Evolutionary conservation across 2,329 filamentous ascomycete genomes (phyloP), one percentile per base, ranked within the genome.

Genomic region (Neonectria neomacrospora): DNA sequence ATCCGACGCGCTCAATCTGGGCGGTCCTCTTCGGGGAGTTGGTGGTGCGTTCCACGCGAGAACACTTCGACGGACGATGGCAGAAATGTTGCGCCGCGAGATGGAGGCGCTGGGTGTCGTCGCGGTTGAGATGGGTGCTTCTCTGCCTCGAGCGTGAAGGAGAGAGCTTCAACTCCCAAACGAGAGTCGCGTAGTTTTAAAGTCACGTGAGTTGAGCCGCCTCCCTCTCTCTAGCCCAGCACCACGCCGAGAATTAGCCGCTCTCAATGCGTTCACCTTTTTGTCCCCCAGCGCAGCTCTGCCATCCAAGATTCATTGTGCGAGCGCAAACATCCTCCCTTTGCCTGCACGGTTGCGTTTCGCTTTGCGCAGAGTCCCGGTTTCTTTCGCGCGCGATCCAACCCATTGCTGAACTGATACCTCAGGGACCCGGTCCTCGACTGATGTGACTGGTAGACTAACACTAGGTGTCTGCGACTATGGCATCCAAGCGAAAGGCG

Each of bases 401-500:
- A 53, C 50, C 59, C 54, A 50, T 34, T 50, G 23, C 44, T 39
- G 23, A 66, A 65, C 65, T 72, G 42, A 72, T 53, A 54, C 23
- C 54, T 54, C 58, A 70, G 68, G 60, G 34, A 54, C 23, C 20
- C 18, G 20, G 39, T 52, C 50, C 16, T 30, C n/a, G 53, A 55
- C 54, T 30, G 57, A 72, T 71, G 71, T 66, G 67, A 73, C 34
- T 57, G 37, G 64, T 30, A 53, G 58, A 60, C 50, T 5, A 61
- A 37, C 54, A 58, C 42, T 51, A 60, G 63, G 59, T 65, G 60
- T 54, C 57, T 63, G 52, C 69, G 65, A 81, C 51, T 63, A 98
- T 98, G 95, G 91, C 95, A n/a, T 89, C 93, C 58, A 98, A 98
- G 81, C 89, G 95, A 74, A 97, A 97, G 79, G 91, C 91, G 51